A percentile compares a stretch with the other conserved stretches of the same genome.
These are phyloP conservation scores for Cyclotella sp. DNA, from an alignment of 108 stramenopile genomes.

Conservation along the genomic window DNA sequence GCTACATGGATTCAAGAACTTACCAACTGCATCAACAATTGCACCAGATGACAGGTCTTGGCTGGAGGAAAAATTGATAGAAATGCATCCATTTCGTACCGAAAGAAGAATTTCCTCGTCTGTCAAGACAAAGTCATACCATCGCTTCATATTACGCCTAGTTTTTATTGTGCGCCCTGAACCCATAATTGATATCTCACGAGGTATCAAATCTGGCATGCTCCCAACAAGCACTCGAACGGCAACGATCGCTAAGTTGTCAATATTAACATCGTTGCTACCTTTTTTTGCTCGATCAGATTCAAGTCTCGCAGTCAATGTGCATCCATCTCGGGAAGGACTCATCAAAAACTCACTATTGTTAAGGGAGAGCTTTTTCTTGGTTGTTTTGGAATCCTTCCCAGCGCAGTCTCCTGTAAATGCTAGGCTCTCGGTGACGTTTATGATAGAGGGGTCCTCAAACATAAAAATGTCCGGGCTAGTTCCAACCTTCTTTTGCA, in stretches of 20 bases:
- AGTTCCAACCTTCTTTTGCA: slow-evolving; percentile 10
- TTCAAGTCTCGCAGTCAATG: slow-evolving; percentile 60
- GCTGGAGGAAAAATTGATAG: slow-evolving; percentile 61
- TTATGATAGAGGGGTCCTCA: slow-evolving; percentile 56
- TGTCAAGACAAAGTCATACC: slow-evolving; percentile 83
- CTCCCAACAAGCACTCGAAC: slow-evolving; percentile 79
- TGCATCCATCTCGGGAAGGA: slow-evolving; percentile 71
- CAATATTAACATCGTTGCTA: not conserved
- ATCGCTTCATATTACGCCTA: slow-evolving; percentile 62
- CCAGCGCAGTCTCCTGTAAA: slow-evolving; percentile 62
- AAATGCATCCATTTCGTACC: slow-evolving; percentile 67
- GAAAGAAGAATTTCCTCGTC: slow-evolving; percentile 79
- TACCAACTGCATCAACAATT: slow-evolving; percentile 71
- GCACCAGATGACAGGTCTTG: slow-evolving; percentile 54
- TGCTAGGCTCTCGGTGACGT: slow-evolving; percentile 60
- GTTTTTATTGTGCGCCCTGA: slow-evolving; percentile 66
- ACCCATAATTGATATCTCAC: slow-evolving; percentile 62
- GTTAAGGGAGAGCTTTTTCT: slow-evolving; percentile 66
- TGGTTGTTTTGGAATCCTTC: slow-evolving; percentile 53
- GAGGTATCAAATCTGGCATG: slow-evolving; percentile 64
- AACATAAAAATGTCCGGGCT: slow-evolving; percentile 57
- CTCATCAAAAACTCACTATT: slow-evolving; percentile 57
- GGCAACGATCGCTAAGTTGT: slow-evolving; percentile 63
- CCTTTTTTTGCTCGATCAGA: slow-evolving; percentile 5
- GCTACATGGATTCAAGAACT: slow-evolving; percentile 14